Evolutionary conservation across 176 grass and related monocot genomes (phyloP).

Genomic region (Ananas comosus): DNA sequence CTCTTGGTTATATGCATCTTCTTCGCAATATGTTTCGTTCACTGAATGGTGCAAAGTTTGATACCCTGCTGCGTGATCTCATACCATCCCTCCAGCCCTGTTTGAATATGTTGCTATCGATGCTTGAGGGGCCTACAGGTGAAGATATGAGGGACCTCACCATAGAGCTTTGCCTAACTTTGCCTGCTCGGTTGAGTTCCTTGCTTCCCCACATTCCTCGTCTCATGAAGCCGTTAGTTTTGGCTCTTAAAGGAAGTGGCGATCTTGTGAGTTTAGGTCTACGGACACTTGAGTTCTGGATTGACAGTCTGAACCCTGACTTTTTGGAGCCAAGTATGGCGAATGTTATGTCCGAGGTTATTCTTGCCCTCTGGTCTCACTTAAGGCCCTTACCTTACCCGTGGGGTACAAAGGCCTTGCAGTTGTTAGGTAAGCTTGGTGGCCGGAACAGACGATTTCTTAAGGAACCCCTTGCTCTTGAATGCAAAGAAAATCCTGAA

Average conservation of each 20-base stretch:
- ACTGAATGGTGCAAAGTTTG: conserved; percentile 94
- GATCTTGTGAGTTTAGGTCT: conserved; percentile 93
- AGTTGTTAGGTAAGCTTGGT: conserved; percentile 89
- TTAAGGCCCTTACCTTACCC: conserved; percentile 79
- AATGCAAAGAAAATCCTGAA: conserved; percentile 98
- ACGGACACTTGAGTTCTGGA: conserved; percentile 96
- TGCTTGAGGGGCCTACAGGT: conserved; percentile 86
- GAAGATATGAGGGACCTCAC: conserved; percentile 93
- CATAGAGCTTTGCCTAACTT: conserved; percentile 86
- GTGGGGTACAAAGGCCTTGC: conserved; percentile 87
- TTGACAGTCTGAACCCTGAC: conserved; percentile 97
- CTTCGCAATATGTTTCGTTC: conserved; percentile 89
- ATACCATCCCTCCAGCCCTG: conserved; percentile 94
- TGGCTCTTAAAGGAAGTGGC: conserved; percentile 89
- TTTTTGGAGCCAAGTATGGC: conserved; percentile 99
- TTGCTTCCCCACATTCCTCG: conserved; percentile 95
- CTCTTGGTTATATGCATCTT: conserved; percentile 99
- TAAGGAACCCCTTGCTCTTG: conserved; percentile 72
- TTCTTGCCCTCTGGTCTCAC: conserved; percentile 97
- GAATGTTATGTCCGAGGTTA: conserved; percentile 95
- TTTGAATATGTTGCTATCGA: conserved; percentile 89
- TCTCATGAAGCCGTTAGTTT: conserved; percentile 93
- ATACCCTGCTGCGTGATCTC: conserved; percentile 89
- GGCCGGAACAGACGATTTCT: conserved; percentile 92
- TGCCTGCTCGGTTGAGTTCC: conserved; percentile 93